Evolutionary conservation across 2,329 filamentous ascomycete species (phyloP).

Genomic region (Trichoderma semiorbis): DNA sequence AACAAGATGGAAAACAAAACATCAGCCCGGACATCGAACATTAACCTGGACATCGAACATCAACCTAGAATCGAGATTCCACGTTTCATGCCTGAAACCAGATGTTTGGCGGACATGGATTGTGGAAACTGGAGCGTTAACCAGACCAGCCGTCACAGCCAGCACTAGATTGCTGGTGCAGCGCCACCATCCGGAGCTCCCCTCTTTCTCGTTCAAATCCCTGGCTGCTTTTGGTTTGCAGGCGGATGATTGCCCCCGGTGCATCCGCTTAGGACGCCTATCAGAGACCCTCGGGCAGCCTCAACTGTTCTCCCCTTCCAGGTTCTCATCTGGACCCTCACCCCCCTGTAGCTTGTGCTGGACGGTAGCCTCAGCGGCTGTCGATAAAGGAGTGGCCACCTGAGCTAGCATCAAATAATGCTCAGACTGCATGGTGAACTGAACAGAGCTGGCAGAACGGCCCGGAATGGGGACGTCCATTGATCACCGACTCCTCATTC

Average conservation of each 20-base stretch:
- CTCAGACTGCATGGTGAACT: not conserved
- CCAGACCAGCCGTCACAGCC: not conserved
- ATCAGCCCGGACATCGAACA: not conserved
- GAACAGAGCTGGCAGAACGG: not conserved
- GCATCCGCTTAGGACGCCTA: constrained; percentile 6
- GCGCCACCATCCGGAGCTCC: not conserved
- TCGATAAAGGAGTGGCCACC: not conserved
- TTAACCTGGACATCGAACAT: not conserved
- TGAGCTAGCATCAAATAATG: not conserved
- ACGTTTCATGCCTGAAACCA: constrained; percentile 9
- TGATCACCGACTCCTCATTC: not conserved
- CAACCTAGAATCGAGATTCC: constrained; percentile 1
- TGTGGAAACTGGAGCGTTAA: not conserved
- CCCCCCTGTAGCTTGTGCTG: not conserved
- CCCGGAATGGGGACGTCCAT: not conserved
- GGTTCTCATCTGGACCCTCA: not conserved
- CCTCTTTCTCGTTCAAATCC: not conserved
- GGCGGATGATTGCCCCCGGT: constrained; percentile 12
- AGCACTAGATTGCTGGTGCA: not conserved
- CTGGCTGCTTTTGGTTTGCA: constrained; percentile 1
- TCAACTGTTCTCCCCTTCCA: not conserved
- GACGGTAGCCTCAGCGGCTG: constrained; percentile 7
- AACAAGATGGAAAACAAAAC: not conserved
- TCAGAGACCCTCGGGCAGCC: constrained; percentile 1
- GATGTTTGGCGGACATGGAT: constrained; percentile 4